These are phyloP conservation scores for Taphrina pruni DNA, from an alignment of 1,139 yeast genomes.

Conservation along the genomic window DNA sequence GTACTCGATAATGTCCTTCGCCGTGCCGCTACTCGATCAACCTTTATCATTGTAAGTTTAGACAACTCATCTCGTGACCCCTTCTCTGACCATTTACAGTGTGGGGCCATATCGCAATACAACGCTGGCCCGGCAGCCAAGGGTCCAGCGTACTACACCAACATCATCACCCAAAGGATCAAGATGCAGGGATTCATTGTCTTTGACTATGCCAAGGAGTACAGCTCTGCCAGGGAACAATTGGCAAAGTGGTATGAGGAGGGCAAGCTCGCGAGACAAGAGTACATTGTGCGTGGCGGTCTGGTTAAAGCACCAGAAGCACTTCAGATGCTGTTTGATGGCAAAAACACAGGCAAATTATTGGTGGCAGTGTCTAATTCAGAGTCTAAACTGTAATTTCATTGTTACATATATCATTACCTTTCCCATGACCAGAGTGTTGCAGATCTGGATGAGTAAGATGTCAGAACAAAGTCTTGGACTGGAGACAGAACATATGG, in stretches of 20 bases:
- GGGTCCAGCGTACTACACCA: conserved; percentile 37
- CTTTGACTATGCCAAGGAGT: conserved; percentile 39
- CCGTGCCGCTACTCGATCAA: conserved; percentile 56
- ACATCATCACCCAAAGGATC: conserved; percentile 35
- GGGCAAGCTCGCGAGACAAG: conserved; percentile 41
- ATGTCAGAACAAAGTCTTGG: not conserved
- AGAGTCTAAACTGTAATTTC: conserved; percentile 10
- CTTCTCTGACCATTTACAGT: conserved; percentile 45
- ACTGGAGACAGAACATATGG: no score
- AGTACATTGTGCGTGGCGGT: conserved; percentile 41
- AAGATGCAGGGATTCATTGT: conserved; percentile 43
- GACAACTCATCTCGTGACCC: no score
- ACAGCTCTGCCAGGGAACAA: conserved; percentile 35
- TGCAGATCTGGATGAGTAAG: not conserved
- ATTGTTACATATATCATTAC: not conserved
- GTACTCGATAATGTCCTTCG: conserved; percentile 59
- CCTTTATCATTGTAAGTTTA: conserved; percentile 54
- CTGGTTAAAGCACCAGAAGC: conserved; percentile 41
- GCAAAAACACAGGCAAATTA: conserved; percentile 43
- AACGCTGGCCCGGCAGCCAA: conserved; percentile 52
- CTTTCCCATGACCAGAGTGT: no score
- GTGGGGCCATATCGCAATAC: conserved; percentile 69
- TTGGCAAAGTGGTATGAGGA: conserved; percentile 41
- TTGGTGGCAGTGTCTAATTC: conserved; percentile 24
- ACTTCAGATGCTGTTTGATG: conserved; percentile 41